Base-by-base conservation (phyloP, 805 yeast species). In the Tetrapisispora namnaoensis region DNA sequence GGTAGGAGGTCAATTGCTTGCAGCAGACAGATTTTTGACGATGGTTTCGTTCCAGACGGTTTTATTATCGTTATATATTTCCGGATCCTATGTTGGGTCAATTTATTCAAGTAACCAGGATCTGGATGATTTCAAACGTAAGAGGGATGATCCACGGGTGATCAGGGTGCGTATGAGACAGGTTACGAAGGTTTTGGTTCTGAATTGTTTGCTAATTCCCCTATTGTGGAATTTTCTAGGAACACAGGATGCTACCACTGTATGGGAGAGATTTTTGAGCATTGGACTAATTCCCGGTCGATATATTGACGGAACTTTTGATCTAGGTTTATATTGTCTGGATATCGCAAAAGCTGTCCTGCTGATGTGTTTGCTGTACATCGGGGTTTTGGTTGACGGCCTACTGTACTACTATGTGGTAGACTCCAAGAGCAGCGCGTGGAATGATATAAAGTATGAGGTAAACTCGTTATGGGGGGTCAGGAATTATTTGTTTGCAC, bases 401-500 rank as follows among this genome's bases (percentile, higher is more conserved):
- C 5, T 56, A 1, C 32, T 63, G 22, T 60, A 53, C 40, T 55
- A 61, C 42, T 55, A 60, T 41, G 3, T 56, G 4, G 41, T 56
- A 6, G 54, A 17, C 14, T 13, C 50, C n/a, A 49, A 47, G 14
- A 54, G 47, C 24, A 47, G 48, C 11, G 13, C 51, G 14, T 32
- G 24, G n/a, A 40, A 36, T 3, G 59, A 56, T 28, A 22, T 55
- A 9, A 51, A 27, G 22, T 55, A 55, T 11, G 59, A 61, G 44
- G 39, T 58, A 22, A 37, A 47, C 37, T 56, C 52, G 41, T 56
- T 66, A 14, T 66, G 68, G 67, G 61, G 63, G 11, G 20, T 65
- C 9, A 56, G 70, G 40, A 60, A 65, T 45, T 59, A 57, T 49
- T 36, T 65, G 1, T 64, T 65, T 53, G 69, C 64, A 2, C 70